Percentiles rank a stretch among this genome's conserved stretches.
Conservation (phyloP, 2,329 filamentous ascomycete species). For the Microcyclospora tardicrescens region DNA sequence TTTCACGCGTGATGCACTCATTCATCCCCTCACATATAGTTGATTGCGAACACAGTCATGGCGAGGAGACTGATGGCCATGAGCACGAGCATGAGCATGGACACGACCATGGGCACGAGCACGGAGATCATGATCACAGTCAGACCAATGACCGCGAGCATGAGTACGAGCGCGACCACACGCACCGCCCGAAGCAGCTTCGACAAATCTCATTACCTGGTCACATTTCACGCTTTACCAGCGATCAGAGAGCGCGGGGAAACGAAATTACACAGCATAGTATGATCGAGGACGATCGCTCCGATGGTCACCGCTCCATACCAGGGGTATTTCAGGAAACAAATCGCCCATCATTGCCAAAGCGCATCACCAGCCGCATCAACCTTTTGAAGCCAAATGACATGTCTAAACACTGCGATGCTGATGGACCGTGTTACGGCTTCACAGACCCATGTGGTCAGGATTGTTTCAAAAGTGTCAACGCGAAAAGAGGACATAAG, state of each 20-base stretch:
- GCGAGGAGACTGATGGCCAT: conserved; percentile 34
- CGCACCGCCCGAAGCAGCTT: conserved; percentile 8
- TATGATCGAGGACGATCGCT: neutral
- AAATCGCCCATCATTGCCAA: conserved; percentile 28
- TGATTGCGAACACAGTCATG: conserved; percentile 65
- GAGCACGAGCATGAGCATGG: conserved; percentile 17
- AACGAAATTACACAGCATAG: neutral
- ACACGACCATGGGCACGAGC: conserved; percentile 14
- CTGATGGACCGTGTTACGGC: conserved; percentile 47
- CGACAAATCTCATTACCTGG: neutral
- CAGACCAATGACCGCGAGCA: conserved; percentile 13
- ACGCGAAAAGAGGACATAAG: conserved; percentile 23
- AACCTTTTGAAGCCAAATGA: conserved; percentile 33
- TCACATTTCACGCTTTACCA: conserved; percentile 1
- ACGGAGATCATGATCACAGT: conserved; percentile 11
- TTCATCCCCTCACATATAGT: conserved; percentile 68
- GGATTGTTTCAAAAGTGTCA: conserved; percentile 45
- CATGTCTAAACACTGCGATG: conserved; percentile 35
- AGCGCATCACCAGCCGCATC: conserved; percentile 30
- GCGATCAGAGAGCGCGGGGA: conserved; percentile 1
- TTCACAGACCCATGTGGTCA: conserved; percentile 48
- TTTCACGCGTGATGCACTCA: conserved; percentile 60
- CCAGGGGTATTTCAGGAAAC: conserved; percentile 5
- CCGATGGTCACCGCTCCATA: neutral
- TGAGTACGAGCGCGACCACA: conserved; percentile 15